Evolutionary conservation across 2,329 filamentous ascomycete species (phyloP), one percentile per base, ranked within the genome.

Genomic region (Cephalotrichum gorgonifer): DNA sequence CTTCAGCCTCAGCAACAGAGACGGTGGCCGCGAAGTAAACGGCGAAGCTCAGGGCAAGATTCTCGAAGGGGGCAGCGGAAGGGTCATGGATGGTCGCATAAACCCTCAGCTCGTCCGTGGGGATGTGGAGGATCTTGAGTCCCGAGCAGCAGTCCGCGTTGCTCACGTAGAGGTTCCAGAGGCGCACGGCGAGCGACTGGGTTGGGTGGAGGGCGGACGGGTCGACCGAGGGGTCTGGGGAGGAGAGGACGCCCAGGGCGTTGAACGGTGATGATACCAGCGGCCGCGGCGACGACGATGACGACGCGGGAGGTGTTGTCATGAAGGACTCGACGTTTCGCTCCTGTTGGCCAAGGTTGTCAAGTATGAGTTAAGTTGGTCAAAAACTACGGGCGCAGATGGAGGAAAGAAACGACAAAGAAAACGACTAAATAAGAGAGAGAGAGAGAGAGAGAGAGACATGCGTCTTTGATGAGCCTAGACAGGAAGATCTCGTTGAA

Each of bases 401-500:
- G n/a, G n/a, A n/a, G n/a, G n/a, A n/a, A n/a, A n/a, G n/a, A n/a
- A n/a, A n/a, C n/a, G n/a, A n/a, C n/a, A n/a, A n/a, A n/a, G n/a
- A n/a, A n/a, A n/a, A n/a, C n/a, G n/a, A n/a, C 14, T 17, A 4
- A n/a, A 15, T 35, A 12, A 15, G 8, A 15, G 20, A 17, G 33
- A 7, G 4, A 4, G 15, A 17, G 33, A 17, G 15, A 4, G 17
- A 20, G 15, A 2, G 15, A 4, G 17, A n/a, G n/a, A 41, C 38
- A 46, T 41, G 61, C 64, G 55, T 64, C 58, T 47, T 64, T 60
- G 30, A 67, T 61, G 1, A 64, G 62, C 4, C 59, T 55, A 2
- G 64, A 65, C 1, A 67, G 54, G 11, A 67, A 50, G 6, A 63
- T 56, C 51, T 67, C 64, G 47, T 67, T 65, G n/a, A 65, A 63